Percentiles rank a stretch among this genome's conserved stretches.
phyloP scores from a whole-genome alignment of 345 rosid genomes.

The rapeseed (Brassica napus) region DNA sequence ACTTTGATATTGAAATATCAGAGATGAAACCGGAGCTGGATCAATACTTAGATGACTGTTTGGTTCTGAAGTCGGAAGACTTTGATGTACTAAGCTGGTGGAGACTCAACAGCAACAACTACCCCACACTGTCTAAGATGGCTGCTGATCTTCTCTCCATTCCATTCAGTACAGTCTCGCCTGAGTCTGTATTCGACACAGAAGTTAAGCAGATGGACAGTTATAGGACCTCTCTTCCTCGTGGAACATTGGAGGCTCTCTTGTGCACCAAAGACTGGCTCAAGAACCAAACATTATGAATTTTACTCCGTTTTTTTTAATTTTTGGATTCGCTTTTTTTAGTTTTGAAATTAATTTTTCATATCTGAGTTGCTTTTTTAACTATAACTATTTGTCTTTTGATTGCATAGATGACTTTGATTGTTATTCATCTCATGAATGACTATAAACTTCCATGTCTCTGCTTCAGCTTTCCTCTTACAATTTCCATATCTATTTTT shows the following conservation, averaged over 20 bases:
- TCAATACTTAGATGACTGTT: slow-evolving; percentile 62
- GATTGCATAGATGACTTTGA: slow-evolving; percentile 91
- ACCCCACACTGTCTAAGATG: slow-evolving; percentile 73
- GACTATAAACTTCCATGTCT: slow-evolving; percentile 72
- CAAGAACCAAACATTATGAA: slow-evolving; percentile 10
- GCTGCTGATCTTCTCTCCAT: slow-evolving; percentile 66
- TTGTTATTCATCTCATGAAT: slow-evolving; percentile 85
- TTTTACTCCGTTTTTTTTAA: neutral
- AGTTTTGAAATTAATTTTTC: neutral
- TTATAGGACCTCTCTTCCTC: slow-evolving; percentile 59
- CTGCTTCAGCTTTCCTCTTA: slow-evolving; percentile 66
- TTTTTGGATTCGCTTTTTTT: slow-evolving; percentile 1
- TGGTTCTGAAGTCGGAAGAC: slow-evolving; percentile 56
- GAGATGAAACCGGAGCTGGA: slow-evolving; percentile 73
- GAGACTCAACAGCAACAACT: slow-evolving; percentile 61
- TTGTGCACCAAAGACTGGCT: slow-evolving; percentile 79
- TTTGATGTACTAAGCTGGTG: slow-evolving; percentile 79
- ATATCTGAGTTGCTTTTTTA: slow-evolving; percentile 63
- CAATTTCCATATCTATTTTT: slow-evolving; percentile 69
- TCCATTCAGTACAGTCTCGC: slow-evolving; percentile 47
- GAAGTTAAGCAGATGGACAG: slow-evolving; percentile 59
- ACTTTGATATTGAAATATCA: slow-evolving; percentile 61
- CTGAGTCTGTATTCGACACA: slow-evolving; percentile 55
- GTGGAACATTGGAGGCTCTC: slow-evolving; percentile 72
- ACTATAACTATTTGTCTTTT: slow-evolving; percentile 64